Conservation (phyloP, 257 asterid genomes). For the Rehmannia glutinosa region DNA sequence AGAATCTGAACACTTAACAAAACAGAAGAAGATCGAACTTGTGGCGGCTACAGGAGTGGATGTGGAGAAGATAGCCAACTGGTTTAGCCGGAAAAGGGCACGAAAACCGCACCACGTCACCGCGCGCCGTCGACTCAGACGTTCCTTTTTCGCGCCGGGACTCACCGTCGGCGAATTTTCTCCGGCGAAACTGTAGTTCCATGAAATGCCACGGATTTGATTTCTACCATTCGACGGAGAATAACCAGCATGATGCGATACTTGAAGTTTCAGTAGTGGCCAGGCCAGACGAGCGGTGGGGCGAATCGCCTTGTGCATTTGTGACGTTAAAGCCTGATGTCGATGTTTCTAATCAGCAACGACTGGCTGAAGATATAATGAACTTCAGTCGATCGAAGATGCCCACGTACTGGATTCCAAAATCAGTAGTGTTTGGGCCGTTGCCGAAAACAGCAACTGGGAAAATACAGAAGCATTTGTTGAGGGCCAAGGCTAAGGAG, state of each 20-base stretch:
- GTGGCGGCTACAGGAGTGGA: no score
- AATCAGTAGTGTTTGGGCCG: constrained; percentile 59
- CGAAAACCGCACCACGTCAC: no score
- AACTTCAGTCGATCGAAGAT: constrained; percentile 54
- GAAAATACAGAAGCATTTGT: constrained; percentile 68
- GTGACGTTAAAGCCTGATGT: constrained; percentile 47
- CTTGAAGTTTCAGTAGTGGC: constrained; percentile 70
- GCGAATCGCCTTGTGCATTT: constrained; percentile 82
- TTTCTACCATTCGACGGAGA: no score
- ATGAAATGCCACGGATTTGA: no score
- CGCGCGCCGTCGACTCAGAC: no score
- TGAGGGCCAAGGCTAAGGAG: constrained; percentile 70
- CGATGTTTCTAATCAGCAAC: constrained; percentile 28
- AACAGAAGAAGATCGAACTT: no score
- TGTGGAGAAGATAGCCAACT: no score
- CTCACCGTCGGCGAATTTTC: no score
- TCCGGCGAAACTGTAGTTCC: no score
- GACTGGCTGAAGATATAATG: constrained; percentile 46
- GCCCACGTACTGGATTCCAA: constrained; percentile 63
- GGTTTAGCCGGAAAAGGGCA: no score
- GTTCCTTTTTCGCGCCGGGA: no score
- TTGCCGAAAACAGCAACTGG: constrained; percentile 83
- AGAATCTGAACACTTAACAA: no score
- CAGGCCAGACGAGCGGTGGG: constrained; percentile 78
- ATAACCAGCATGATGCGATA: constrained; percentile 53